These are phyloP conservation scores for Recurvomyces mirabilis DNA, from an alignment of 495 filamentous ascomycete species.

Conservation along the genomic window DNA sequence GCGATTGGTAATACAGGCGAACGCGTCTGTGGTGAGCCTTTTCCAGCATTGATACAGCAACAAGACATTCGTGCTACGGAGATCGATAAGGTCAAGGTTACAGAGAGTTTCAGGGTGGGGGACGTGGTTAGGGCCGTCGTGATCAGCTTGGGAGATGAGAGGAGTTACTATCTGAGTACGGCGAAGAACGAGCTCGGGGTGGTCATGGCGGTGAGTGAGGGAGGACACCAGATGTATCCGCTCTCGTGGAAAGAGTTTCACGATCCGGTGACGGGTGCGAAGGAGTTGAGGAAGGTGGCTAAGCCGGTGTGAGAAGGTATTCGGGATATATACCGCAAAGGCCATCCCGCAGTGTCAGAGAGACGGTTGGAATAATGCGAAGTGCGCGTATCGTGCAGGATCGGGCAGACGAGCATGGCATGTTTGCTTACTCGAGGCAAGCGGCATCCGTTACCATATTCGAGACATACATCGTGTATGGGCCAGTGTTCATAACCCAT, in stretches of 20 bases:
- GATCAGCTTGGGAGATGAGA: slow-evolving; percentile 77
- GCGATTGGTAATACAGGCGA: slow-evolving; percentile 35
- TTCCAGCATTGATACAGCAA: slow-evolving; percentile 44
- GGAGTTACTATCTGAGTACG: slow-evolving; percentile 84
- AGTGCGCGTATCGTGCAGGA: too few relatives aligned
- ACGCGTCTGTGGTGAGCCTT: slow-evolving; percentile 29
- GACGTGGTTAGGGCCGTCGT: slow-evolving; percentile 87
- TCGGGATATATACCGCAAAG: too few relatives aligned
- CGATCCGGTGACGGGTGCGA: slow-evolving; percentile 65
- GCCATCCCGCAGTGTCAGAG: too few relatives aligned
- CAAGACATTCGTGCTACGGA: slow-evolving; percentile 93
- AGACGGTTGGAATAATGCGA: too few relatives aligned
- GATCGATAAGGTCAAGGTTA: slow-evolving; percentile 84
- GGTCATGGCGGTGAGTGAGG: slow-evolving; percentile 83
- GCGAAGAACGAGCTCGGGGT: slow-evolving; percentile 85
- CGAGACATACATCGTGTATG: too few relatives aligned
- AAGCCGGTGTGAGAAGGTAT: slow-evolving; percentile 60
- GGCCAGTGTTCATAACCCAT: too few relatives aligned
- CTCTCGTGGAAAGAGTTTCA: slow-evolving; percentile 90
- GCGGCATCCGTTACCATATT: too few relatives aligned
- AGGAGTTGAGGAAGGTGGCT: slow-evolving; percentile 82
- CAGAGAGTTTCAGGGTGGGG: slow-evolving; percentile 83
- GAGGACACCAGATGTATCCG: slow-evolving; percentile 79
- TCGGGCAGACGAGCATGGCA: too few relatives aligned
- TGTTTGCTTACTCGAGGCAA: too few relatives aligned